Conservation (phyloP, 73 alveolate species). For the Tetrahymena malaccensis region DNA sequence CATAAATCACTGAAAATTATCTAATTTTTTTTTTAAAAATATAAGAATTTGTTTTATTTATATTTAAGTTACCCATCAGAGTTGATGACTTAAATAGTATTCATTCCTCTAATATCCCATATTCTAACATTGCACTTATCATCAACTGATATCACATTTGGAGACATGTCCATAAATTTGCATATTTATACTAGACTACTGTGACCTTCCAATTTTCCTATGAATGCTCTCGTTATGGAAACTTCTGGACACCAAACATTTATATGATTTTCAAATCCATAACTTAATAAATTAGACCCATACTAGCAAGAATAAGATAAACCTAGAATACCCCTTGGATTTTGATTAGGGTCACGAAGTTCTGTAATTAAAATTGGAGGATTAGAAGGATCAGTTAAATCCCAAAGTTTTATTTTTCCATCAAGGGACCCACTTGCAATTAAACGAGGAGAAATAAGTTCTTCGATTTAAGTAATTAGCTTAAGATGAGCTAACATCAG, state of each 20-base stretch:
- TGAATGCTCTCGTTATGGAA: constrained; percentile 70
- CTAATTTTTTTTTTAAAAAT: neutral
- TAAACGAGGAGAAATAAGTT: constrained; percentile 66
- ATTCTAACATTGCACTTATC: constrained; percentile 83
- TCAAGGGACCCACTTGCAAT: constrained; percentile 87
- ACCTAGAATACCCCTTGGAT: constrained; percentile 76
- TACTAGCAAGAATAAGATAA: constrained; percentile 75
- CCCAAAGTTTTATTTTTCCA: constrained; percentile 71
- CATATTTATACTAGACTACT: constrained; percentile 84
- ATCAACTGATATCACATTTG: constrained; percentile 84
- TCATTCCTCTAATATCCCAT: constrained; percentile 81
- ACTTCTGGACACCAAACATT: constrained; percentile 90
- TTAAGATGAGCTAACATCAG: constrained; percentile 69
- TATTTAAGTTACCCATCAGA: constrained; percentile 35
- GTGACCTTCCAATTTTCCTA: constrained; percentile 91
- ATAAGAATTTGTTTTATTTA: neutral
- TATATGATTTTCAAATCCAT: constrained; percentile 86
- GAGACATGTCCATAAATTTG: constrained; percentile 67
- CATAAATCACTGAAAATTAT: neutral
- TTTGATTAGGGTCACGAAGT: constrained; percentile 63
- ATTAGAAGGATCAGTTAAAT: constrained; percentile 83
- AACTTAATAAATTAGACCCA: constrained; percentile 75
- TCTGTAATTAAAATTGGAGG: constrained; percentile 74
- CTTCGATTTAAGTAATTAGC: constrained; percentile 77
- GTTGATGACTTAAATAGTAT: constrained; percentile 70